Conservation (phyloP, 805 yeast species). For the Wickerhamomyces silvicola region DNA sequence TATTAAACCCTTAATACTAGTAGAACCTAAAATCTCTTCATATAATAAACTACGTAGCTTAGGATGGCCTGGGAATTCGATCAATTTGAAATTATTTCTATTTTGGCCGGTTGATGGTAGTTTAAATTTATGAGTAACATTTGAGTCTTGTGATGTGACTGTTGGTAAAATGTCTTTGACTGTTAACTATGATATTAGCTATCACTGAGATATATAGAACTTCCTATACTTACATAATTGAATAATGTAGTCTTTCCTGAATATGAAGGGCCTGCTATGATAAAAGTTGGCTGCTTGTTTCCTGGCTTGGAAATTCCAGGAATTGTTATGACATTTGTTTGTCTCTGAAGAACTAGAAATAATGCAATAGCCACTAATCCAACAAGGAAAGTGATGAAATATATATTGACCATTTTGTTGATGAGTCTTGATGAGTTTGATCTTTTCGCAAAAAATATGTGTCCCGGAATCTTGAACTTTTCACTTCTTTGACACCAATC, state of each 20-base stretch:
- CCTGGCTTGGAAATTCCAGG: constrained; percentile 11
- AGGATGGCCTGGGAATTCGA: constrained; percentile 87
- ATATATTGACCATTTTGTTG: background rate
- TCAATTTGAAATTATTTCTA: constrained; percentile 40
- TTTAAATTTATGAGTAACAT: constrained; percentile 27
- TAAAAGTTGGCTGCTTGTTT: constrained; percentile 44
- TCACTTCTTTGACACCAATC: too few relatives aligned
- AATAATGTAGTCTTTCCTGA: constrained; percentile 64
- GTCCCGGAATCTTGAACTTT: too few relatives aligned
- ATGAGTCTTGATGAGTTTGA: too few relatives aligned
- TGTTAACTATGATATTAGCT: too few relatives aligned
- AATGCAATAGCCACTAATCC: constrained; percentile 3
- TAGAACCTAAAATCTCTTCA: constrained; percentile 38
- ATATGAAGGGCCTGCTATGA: constrained; percentile 58
- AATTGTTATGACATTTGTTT: constrained; percentile 7
- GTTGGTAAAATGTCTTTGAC: constrained; percentile 27
- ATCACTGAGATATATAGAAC: too few relatives aligned
- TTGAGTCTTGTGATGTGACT: constrained; percentile 49
- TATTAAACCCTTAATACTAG: constrained; percentile 57
- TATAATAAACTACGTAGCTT: constrained; percentile 57
- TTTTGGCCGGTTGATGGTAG: constrained; percentile 34
- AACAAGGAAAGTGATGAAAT: background rate
- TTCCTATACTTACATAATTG: too few relatives aligned
- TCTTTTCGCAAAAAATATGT: too few relatives aligned
- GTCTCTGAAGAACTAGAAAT: constrained; percentile 10